Percentiles rank a stretch among this genome's conserved stretches.
Conservation (phyloP, 1,139 yeast genomes). For the Kluyveromyces sp. region DNA sequence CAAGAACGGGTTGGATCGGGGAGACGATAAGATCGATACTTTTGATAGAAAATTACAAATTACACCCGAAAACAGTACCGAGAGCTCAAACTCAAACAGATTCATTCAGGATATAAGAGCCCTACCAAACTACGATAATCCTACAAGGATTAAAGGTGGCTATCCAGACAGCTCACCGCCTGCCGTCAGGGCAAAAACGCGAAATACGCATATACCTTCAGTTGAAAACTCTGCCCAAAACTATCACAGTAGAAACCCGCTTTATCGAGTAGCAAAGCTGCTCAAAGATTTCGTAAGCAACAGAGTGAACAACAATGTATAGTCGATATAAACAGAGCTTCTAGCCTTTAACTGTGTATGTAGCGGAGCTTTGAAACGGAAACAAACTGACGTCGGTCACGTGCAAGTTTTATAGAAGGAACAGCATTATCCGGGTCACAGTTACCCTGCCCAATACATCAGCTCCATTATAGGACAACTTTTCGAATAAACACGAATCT, state of each 20-base stretch:
- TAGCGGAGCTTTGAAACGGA: not conserved
- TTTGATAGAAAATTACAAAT: not conserved
- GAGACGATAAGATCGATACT: not conserved
- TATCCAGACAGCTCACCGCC: not conserved
- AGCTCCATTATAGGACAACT: conserved; percentile 5
- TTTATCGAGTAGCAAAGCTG: not conserved
- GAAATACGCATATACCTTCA: not conserved
- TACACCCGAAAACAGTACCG: not conserved
- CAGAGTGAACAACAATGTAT: too few relatives aligned
- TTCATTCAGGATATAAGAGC: not conserved
- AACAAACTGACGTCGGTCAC: not conserved
- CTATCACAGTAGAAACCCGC: not conserved
- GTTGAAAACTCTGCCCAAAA: not conserved
- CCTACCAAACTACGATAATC: not conserved
- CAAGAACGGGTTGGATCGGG: conserved; percentile 6
- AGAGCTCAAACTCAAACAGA: not conserved
- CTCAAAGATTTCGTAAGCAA: not conserved
- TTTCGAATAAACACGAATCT: conserved; percentile 7
- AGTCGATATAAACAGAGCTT: too few relatives aligned
- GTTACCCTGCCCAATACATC: conserved; percentile 3
- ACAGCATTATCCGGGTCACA: conserved; percentile 4
- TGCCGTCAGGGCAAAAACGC: too few relatives aligned
- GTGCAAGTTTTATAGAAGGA: not conserved
- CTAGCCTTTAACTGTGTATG: too few relatives aligned
- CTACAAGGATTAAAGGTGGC: not conserved